A percentile compares a stretch with the other conserved stretches of the same genome.
Conservation (phyloP, 2,329 filamentous ascomycete genomes). For the Fusarium palustre region DNA sequence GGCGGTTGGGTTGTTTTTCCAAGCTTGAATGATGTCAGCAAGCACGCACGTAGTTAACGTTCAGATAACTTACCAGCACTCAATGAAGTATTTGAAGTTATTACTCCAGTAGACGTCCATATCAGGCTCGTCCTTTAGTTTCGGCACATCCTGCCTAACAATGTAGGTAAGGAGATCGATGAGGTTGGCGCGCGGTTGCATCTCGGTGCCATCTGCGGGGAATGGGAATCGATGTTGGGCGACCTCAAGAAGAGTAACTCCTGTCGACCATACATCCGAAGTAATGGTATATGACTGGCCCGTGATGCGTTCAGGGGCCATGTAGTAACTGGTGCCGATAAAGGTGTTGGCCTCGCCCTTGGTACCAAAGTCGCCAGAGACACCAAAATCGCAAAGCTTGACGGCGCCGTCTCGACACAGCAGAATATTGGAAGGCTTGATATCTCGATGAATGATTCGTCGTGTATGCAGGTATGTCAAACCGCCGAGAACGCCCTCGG, state of each 20-base stretch:
- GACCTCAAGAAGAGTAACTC: constrained; percentile 98
- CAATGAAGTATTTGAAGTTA: constrained; percentile 99
- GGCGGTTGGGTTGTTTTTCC: constrained; percentile 88
- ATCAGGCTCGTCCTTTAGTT: constrained; percentile 92
- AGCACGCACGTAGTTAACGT: not conserved
- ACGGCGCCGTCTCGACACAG: constrained; percentile 92
- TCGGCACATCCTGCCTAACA: constrained; percentile 93
- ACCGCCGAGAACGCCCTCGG: constrained; percentile 92
- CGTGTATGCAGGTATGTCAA: constrained; percentile 94
- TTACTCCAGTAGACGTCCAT: constrained; percentile 94
- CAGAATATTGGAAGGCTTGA: constrained; percentile 97
- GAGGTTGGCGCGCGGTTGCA: constrained; percentile 90
- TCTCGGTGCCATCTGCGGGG: constrained; percentile 94
- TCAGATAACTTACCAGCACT: constrained; percentile 86
- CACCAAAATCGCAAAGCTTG: constrained; percentile 98
- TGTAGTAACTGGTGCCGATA: constrained; percentile 98
- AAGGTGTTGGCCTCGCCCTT: constrained; percentile 99
- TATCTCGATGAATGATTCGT: constrained; percentile 98
- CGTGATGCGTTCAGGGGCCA: constrained; percentile 98
- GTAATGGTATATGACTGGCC: constrained; percentile 99
- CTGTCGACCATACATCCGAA: constrained; percentile 97
- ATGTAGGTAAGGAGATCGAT: constrained; percentile 98
- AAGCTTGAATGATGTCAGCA: constrained; percentile 68
- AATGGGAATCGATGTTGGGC: constrained; percentile 98
- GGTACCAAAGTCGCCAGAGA: constrained; percentile 96